These are phyloP conservation scores for Ustilago trichophora DNA, from an alignment of 1,284 basidiomycete genomes.

Conservation along the genomic window DNA sequence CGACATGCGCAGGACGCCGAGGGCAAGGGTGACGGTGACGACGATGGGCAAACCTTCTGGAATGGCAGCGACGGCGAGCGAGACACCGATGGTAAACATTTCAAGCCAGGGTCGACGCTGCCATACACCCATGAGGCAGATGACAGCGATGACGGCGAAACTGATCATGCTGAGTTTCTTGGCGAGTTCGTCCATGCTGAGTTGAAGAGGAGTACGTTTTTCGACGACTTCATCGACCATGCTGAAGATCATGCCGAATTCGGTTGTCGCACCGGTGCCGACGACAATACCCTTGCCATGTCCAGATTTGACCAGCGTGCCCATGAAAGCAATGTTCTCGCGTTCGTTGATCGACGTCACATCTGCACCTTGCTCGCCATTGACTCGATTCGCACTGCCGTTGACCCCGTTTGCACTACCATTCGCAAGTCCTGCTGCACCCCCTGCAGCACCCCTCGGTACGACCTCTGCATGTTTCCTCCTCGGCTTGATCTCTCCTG, in stretches of 20 bases:
- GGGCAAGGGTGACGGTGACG: conserved; percentile 92
- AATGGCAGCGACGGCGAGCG: conserved; percentile 94
- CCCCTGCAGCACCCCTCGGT: conserved; percentile 44
- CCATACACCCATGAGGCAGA: conserved; percentile 87
- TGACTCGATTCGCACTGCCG: conserved; percentile 4
- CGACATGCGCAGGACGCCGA: conserved; percentile 93
- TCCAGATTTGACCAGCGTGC: conserved; percentile 91
- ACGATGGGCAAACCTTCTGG: conserved; percentile 97
- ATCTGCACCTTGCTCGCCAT: too few relatives aligned
- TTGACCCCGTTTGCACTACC: too few relatives aligned
- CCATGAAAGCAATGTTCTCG: conserved; percentile 93
- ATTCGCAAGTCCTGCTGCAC: too few relatives aligned
- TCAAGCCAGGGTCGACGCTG: conserved; percentile 92
- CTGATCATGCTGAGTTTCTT: conserved; percentile 88
- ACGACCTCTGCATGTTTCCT: conserved; percentile 74
- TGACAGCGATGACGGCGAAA: conserved; percentile 90
- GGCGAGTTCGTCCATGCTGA: conserved; percentile 95
- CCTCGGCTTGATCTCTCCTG: conserved; percentile 87
- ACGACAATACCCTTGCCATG: conserved; percentile 87
- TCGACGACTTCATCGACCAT: conserved; percentile 99
- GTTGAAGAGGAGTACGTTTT: conserved; percentile 88
- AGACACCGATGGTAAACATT: conserved; percentile 99
- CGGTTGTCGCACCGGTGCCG: conserved; percentile 86
- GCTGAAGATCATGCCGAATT: conserved; percentile 94
- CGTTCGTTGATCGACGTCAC: conserved; percentile 78